phyloP scores from a whole-genome alignment of 2,329 filamentous ascomycete species.

The Botrytis sinoallii region DNA sequence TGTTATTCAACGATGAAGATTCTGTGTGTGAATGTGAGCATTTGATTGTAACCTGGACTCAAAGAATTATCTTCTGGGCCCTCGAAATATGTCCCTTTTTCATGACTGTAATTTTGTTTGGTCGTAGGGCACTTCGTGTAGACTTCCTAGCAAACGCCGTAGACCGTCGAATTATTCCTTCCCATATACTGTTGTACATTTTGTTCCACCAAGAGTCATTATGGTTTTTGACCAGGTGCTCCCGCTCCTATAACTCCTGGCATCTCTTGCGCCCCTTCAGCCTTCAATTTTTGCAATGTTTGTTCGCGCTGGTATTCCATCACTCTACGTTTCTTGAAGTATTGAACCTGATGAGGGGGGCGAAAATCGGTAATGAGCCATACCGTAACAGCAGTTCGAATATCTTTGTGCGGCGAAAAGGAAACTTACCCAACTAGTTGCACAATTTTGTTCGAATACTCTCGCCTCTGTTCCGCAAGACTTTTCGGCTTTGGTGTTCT shows the following conservation, averaged over 20 bases:
- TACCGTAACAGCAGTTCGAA: neutral
- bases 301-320: slow-evolving; percentile 85
- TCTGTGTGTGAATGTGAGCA: neutral
- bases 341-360: slow-evolving; percentile 66
- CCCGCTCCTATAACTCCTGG: slow-evolving; percentile 29
- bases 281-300: slow-evolving; percentile 71
- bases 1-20: neutral
- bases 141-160: neutral
- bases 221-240: slow-evolving; percentile 18
- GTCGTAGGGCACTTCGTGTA: neutral
- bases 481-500: slow-evolving; percentile 51
- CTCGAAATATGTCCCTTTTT: neutral
- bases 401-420: neutral
- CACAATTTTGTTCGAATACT: slow-evolving; percentile 81
- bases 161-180: neutral
- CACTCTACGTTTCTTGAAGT: slow-evolving; percentile 95
- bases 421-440: slow-evolving; percentile 77
- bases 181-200: slow-evolving; percentile 5
- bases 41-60: neutral
- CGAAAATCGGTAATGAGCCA: slow-evolving; percentile 22
- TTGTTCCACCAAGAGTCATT: neutral
- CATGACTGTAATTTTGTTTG: neutral
- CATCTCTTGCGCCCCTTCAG: slow-evolving; percentile 67
- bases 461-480: slow-evolving; percentile 58
- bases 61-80: neutral